Evolutionary conservation across 2,329 filamentous ascomycete species (phyloP).

Genomic region (Trichoderma sp.): DNA sequence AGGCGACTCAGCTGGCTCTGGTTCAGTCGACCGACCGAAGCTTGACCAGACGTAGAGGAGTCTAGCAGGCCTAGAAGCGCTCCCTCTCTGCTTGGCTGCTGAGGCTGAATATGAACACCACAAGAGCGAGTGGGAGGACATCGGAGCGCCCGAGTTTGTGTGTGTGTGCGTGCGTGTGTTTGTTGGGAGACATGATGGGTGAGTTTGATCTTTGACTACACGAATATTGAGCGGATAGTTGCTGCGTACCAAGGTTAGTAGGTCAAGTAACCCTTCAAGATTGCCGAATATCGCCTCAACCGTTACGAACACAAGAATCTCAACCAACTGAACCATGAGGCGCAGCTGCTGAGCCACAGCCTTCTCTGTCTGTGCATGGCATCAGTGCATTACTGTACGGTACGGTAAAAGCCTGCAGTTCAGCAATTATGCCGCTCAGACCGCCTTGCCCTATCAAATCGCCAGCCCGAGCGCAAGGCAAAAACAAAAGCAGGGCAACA

Average conservation of each 20-base stretch:
- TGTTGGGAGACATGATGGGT: neutral
- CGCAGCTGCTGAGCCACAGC: constrained; percentile 16
- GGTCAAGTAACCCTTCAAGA: too few relatives aligned
- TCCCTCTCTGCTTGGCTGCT: neutral
- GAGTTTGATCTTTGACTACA: neutral
- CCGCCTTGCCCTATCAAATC: constrained; percentile 9
- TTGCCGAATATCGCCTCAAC: too few relatives aligned
- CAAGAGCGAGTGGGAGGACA: neutral
- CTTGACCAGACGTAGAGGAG: neutral
- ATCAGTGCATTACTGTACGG: neutral
- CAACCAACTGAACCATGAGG: neutral
- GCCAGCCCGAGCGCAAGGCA: neutral
- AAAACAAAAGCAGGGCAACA: neutral
- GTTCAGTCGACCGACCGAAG: neutral
- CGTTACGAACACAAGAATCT: neutral
- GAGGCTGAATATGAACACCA: neutral
- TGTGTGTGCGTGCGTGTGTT: neutral
- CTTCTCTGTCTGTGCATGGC: neutral
- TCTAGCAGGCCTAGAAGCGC: neutral
- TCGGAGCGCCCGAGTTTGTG: neutral
- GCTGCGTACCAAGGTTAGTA: neutral
- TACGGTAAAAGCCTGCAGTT: neutral
- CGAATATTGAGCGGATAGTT: neutral
- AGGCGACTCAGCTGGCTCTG: neutral
- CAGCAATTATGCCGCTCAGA: constrained; percentile 1